Evolutionary conservation across 768 basidiomycete genomes (phyloP).

Genomic region (Plicaturopsis crispa): DNA sequence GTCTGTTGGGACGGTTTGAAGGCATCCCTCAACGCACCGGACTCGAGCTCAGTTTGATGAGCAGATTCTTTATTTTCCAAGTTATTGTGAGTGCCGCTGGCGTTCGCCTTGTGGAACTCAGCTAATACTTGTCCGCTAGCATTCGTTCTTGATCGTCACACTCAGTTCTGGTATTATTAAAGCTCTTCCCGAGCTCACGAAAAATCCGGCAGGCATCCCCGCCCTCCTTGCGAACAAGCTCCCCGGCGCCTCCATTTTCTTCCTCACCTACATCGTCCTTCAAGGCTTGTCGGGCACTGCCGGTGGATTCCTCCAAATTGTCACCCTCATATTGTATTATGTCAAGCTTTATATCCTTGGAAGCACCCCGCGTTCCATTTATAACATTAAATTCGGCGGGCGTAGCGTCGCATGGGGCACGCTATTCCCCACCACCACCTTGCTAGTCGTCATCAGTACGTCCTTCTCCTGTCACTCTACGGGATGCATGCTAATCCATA

Average conservation of each 20-base stretch:
- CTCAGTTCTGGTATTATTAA: slow-evolving; percentile 77
- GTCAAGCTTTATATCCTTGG: slow-evolving; percentile 85
- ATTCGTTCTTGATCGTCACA: slow-evolving; percentile 90
- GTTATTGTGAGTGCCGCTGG: slow-evolving; percentile 59
- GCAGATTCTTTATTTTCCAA: slow-evolving; percentile 86
- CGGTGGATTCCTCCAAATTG: slow-evolving; percentile 73
- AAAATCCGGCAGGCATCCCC: slow-evolving; percentile 66
- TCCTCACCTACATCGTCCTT: slow-evolving; percentile 75
- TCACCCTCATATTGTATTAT: slow-evolving; percentile 76
- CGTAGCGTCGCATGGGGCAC: slow-evolving; percentile 71
- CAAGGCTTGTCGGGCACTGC: slow-evolving; percentile 78
- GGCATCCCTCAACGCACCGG: slow-evolving; percentile 82
- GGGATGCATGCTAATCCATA: slow-evolving; percentile 3
- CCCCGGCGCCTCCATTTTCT: slow-evolving; percentile 83
- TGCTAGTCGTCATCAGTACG: slow-evolving; percentile 78
- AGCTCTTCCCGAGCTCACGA: slow-evolving; percentile 51
- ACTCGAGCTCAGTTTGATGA: slow-evolving; percentile 88
- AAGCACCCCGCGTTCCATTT: slow-evolving; percentile 82
- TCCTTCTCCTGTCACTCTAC: slow-evolving; percentile 5
- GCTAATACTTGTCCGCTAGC: slow-evolving; percentile 33
- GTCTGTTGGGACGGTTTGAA: slow-evolving; percentile 77
- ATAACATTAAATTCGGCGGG: slow-evolving; percentile 71
- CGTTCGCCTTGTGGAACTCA: neutral
- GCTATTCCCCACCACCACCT: slow-evolving; percentile 59
- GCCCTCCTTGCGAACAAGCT: slow-evolving; percentile 68